phyloP scores from a whole-genome alignment of 1,284 basidiomycete genomes.

The Melanopsichium pennsylvanicum region DNA sequence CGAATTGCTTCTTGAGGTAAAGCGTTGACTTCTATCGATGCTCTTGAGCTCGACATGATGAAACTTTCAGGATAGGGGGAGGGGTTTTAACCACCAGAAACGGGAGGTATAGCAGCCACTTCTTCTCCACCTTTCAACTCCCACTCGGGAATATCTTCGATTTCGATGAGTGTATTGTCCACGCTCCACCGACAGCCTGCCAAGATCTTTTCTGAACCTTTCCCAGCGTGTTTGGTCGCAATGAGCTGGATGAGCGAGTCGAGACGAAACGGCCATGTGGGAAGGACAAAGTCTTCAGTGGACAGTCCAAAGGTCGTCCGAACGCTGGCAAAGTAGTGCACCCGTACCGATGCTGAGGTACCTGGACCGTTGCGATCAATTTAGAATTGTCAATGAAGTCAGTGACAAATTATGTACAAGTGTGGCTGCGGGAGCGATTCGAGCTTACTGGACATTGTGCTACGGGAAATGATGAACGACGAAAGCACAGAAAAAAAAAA shows the following conservation, averaged over 20 bases:
- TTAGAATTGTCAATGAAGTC: too few species aligned
- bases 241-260: conserved; percentile 71
- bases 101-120: conserved; percentile 80
- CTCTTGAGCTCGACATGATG: conserved; percentile 1
- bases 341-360: conserved; percentile 2
- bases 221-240: conserved; percentile 23
- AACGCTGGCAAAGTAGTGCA: conserved; percentile 40
- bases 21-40: conserved; percentile 1
- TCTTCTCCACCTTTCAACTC: conserved; percentile 76
- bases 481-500: too few species aligned
- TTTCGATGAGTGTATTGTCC: conserved; percentile 71
- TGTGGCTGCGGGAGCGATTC: too few species aligned
- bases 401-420: too few species aligned
- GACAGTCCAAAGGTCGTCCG: conserved; percentile 32
- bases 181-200: conserved; percentile 72
- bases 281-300: conserved; percentile 15
- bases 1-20: not conserved
- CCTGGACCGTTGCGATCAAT: too few species aligned
- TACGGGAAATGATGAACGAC: too few species aligned
- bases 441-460: too few species aligned
- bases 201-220: conserved; percentile 6
- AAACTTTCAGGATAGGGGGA: too few species aligned
- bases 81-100: conserved; percentile 71
- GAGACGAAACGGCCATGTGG: conserved; percentile 68
- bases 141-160: conserved; percentile 72